Percentiles rank a stretch among this genome's conserved stretches.
Evolutionary conservation across 2,329 filamentous ascomycete species (phyloP).

Genomic region (Trichoderma aggressivum): DNA sequence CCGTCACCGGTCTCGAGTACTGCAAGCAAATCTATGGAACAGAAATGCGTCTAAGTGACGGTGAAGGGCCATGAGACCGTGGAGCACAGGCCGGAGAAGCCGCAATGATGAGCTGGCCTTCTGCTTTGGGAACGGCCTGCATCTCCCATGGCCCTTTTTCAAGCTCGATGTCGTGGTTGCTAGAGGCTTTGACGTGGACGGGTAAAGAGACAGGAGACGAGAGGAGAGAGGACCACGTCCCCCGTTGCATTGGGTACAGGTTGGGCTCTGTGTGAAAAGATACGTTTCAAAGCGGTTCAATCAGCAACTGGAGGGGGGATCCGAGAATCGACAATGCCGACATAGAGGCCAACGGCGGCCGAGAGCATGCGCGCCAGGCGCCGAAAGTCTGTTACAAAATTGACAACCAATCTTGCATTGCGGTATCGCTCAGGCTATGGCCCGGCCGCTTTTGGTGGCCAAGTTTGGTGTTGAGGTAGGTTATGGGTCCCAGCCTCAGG

Average conservation of each 20-base stretch:
- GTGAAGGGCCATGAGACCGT: constrained; percentile 9
- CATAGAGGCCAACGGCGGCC: neutral
- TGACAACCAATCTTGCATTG: constrained; percentile 8
- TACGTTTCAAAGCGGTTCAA: constrained; percentile 1
- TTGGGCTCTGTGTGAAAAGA: constrained; percentile 18
- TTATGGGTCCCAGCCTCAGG: neutral
- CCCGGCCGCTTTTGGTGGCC: constrained; percentile 3
- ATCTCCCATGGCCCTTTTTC: constrained; percentile 20
- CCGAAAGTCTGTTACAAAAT: constrained; percentile 1
- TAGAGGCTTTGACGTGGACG: constrained; percentile 7
- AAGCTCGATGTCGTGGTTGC: neutral
- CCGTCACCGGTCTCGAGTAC: constrained; percentile 1
- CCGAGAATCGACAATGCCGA: neutral
- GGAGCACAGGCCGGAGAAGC: constrained; percentile 12
- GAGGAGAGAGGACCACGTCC: neutral
- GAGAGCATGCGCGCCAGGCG: constrained; percentile 5
- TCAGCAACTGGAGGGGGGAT: neutral
- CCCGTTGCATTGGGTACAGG: constrained; percentile 20
- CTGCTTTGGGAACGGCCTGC: constrained; percentile 33
- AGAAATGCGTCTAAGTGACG: constrained; percentile 10
- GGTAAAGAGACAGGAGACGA: neutral
- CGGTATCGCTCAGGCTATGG: neutral
- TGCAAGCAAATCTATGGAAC: constrained; percentile 2
- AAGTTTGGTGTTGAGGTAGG: constrained; percentile 4
- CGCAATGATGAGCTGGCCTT: constrained; percentile 31